Base-by-base conservation (phyloP, 441 rosid species). In the Mallotus japonicus region DNA sequence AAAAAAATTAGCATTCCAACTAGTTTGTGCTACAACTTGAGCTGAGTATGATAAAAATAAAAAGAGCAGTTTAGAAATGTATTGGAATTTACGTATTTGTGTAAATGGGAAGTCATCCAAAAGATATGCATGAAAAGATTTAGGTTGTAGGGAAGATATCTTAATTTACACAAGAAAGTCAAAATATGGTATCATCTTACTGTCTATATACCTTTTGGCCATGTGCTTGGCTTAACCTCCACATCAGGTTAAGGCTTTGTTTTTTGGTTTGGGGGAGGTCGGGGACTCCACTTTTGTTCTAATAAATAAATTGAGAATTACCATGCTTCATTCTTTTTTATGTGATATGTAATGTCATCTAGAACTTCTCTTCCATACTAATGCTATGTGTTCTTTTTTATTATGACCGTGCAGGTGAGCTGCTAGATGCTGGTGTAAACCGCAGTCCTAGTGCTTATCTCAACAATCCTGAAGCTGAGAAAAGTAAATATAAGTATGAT, bases 381-480 rank as follows among this genome's bases (percentile, higher is more conserved):
- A 46, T 34, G 57, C 44, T 62, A 2, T 0, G 4, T 34, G 17
- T 63, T 55, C 24, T 74, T 63, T 70, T 71, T 76, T 67, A 19
- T 42, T 72, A 65, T 71, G 40, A 34, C 46, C 79, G 80, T 81
- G 74, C 81, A 92, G 98, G 98, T 60, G 95, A 94, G 76, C 84
- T 92, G 62, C 77, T 92, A 77, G 91, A 94, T 88, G 95, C 96
- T 74, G 89, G 98, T 79, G 80, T 83, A 68, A 94, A 83, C 81
- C 97, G 97, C 73, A 94, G 97, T 79, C 98, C 98, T 62, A 94
- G 98, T 84, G 96, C 92, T 67, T 92, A 94, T 79, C 93, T 92
- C 75, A 89, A 92, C 68, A 94, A 94, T 76, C 96, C 95, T 54
- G 80, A 84, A 3, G 77, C 82, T 67, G 97, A 94, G 80, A 83